These are phyloP conservation scores for Globisporangium cystogenes DNA, from an alignment of 352 stramenopile species.

Conservation along the genomic window DNA sequence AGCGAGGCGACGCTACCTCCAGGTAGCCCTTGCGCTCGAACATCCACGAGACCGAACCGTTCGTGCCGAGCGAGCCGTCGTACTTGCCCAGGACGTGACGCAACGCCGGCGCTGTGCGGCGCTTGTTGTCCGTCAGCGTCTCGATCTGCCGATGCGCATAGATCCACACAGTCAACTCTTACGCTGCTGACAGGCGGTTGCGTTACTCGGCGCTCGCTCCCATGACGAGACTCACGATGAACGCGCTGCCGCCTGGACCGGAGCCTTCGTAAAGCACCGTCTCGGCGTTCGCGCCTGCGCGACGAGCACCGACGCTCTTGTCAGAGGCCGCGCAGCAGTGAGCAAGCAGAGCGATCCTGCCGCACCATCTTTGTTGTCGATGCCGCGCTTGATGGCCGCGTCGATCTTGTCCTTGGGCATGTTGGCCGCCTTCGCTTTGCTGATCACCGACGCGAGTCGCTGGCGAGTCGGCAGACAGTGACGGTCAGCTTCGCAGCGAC, in stretches of 20 bases:
- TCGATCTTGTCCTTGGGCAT: conserved; percentile 85
- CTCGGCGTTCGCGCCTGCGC: conserved; percentile 51
- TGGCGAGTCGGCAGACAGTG: conserved; percentile 6
- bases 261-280: conserved; percentile 75
- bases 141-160: conserved; percentile 82
- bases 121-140: conserved; percentile 82
- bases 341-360: too few species aligned
- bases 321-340: too few species aligned
- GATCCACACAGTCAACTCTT: too few species aligned
- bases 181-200: too few species aligned
- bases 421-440: conserved; percentile 76
- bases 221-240: conserved; percentile 27
- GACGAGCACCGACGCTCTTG: too few species aligned
- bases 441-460: conserved; percentile 43
- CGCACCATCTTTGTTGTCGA: conserved; percentile 69
- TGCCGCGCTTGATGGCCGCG: conserved; percentile 74
- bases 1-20: conserved; percentile 31
- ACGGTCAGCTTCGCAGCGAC: too few species aligned
- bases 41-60: conserved; percentile 78
- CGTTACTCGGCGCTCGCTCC: too few species aligned
- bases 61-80: conserved; percentile 61
- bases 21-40: conserved; percentile 83
- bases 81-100: conserved; percentile 73
- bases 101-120: conserved; percentile 70
- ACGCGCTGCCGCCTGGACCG: conserved; percentile 57